These are phyloP conservation scores for Danielia reshetovae DNA, from an alignment of 805 yeast genomes.

Conservation along the genomic window DNA sequence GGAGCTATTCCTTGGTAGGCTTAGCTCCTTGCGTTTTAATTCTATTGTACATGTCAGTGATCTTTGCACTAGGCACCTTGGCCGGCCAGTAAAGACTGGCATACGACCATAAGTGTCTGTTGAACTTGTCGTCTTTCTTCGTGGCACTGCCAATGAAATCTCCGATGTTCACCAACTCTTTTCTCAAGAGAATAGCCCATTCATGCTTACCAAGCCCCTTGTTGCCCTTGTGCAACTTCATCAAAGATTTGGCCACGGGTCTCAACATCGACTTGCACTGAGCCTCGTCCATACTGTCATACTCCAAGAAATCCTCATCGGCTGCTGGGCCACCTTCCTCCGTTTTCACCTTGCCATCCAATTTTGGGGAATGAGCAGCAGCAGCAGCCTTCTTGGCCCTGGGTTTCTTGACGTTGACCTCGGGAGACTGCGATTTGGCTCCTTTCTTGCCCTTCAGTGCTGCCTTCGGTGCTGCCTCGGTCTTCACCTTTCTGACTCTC, in stretches of 20 bases:
- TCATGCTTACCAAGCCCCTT: constrained; percentile 70
- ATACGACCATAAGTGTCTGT: constrained; percentile 78
- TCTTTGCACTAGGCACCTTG: constrained; percentile 67
- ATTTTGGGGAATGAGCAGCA: constrained; percentile 7
- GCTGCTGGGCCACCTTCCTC: constrained; percentile 20
- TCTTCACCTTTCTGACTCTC: constrained; percentile 17
- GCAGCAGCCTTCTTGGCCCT: constrained; percentile 9
- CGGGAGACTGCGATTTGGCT: constrained; percentile 18
- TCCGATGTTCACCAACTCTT: constrained; percentile 70
- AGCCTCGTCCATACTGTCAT: constrained; percentile 75
- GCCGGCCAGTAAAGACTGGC: constrained; percentile 88
- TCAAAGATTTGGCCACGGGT: constrained; percentile 64
- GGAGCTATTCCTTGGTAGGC: constrained; percentile 6
- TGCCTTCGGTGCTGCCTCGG: constrained; percentile 12
- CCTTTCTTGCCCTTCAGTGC: constrained; percentile 15
- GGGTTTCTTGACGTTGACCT: constrained; percentile 14
- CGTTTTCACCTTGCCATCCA: constrained; percentile 12
- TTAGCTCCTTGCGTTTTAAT: constrained; percentile 30
- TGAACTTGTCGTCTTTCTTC: constrained; percentile 30
- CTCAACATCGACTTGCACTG: constrained; percentile 58
- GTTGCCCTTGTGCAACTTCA: constrained; percentile 65
- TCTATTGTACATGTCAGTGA: constrained; percentile 72
- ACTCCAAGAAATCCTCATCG: constrained; percentile 41
- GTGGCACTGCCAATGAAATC: constrained; percentile 52
- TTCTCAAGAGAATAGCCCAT: constrained; percentile 68